Conservation (phyloP, 106 monocot species). For the Platanthera zijinensis region DNA sequence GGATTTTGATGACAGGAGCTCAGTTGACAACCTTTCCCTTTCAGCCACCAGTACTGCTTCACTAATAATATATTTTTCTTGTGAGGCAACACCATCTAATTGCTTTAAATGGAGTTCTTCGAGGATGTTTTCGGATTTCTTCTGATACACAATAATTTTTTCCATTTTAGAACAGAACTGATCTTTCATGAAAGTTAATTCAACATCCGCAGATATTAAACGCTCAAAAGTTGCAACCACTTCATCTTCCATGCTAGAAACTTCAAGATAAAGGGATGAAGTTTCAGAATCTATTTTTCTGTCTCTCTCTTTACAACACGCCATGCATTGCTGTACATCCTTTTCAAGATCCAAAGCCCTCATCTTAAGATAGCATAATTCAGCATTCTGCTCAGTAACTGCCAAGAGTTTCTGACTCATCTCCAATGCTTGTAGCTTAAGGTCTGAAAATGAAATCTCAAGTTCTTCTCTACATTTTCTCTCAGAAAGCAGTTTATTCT, state of each 20-base stretch:
- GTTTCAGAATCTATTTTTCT: conserved; percentile 18
- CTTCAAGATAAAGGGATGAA: conserved; percentile 23
- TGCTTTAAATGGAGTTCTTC: conserved; percentile 34
- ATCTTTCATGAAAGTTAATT: conserved; percentile 47
- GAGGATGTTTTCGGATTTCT: conserved; percentile 15
- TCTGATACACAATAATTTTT: conserved; percentile 21
- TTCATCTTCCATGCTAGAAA: conserved; percentile 39
- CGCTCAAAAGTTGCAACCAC: conserved; percentile 24
- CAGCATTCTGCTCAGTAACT: conserved; percentile 47
- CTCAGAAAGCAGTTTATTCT: conserved; percentile 36
- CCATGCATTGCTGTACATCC: conserved; percentile 29
- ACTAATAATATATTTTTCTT: conserved; percentile 12
- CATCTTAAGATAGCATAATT: conserved; percentile 34
- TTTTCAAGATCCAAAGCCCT: conserved; percentile 46
- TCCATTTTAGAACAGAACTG: conserved; percentile 21
- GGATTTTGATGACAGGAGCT: conserved; percentile 24
- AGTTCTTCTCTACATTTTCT: conserved; percentile 28
- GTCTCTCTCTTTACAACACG: conserved; percentile 29
- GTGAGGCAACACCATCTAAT: conserved; percentile 8
- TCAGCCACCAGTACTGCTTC: conserved; percentile 34
- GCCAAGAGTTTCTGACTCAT: conserved; percentile 35
- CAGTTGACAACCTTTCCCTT: conserved; percentile 29
- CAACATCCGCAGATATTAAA: conserved; percentile 37
- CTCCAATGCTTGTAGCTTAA: conserved; percentile 47
- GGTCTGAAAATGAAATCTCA: conserved; percentile 38